Evolutionary conservation across 148 eudicot species (phyloP).

Genomic region (Agrostemma githago): DNA sequence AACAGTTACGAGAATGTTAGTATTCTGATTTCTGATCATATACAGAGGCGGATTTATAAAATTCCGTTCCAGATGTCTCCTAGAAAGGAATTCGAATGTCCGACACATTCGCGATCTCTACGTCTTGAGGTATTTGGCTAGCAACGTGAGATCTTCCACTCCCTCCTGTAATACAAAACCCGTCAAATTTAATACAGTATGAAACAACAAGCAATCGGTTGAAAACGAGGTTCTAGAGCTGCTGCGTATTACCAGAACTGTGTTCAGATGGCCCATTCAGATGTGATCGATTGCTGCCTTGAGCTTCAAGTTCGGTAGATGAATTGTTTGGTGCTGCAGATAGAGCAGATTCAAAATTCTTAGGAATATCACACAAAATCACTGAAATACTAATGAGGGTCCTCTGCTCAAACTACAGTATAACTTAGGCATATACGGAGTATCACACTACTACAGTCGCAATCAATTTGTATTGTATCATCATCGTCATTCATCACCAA

Average conservation of each 20-base stretch:
- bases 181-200: constrained; percentile 12
- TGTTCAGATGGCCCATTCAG: constrained; percentile 45
- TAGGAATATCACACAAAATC: too few species aligned
- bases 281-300: constrained; percentile 38
- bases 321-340: constrained; percentile 67
- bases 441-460: too few species aligned
- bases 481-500: too few species aligned
- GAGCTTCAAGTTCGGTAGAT: constrained; percentile 44
- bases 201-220: background rate
- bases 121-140: constrained; percentile 58
- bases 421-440: too few species aligned
- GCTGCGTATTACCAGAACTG: constrained; percentile 48
- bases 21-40: background rate
- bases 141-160: constrained; percentile 37
- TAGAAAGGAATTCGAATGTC: constrained; percentile 17
- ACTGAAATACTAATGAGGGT: too few species aligned
- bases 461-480: too few species aligned
- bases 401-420: too few species aligned
- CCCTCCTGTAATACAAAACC: constrained; percentile 37
- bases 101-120: constrained; percentile 37
- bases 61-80: too few species aligned
- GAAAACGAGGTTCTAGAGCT: background rate
- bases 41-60: too few species aligned
- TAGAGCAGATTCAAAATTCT: background rate
- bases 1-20: constrained; percentile 1